phyloP scores from a whole-genome alignment of 2,329 filamentous ascomycete species.

The Claviceps digitariae region DNA sequence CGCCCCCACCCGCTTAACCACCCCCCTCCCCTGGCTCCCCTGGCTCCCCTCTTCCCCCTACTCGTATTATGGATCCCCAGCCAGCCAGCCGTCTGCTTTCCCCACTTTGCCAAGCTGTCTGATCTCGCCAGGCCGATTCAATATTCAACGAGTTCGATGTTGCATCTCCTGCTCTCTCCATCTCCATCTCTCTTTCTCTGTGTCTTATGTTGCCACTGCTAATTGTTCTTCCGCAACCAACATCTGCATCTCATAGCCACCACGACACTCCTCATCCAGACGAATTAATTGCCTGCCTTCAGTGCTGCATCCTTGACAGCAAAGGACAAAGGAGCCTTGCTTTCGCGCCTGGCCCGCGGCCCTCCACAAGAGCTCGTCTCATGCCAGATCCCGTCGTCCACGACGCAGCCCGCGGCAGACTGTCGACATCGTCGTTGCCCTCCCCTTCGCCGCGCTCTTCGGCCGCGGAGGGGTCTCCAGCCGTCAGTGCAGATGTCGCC shows the following conservation, averaged over 20 bases:
- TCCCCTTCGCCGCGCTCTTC: slow-evolving; percentile 6
- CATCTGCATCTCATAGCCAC: neutral
- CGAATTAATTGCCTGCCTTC: neutral
- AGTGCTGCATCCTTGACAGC: neutral
- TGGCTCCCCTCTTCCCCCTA: neutral
- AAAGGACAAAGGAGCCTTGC: slow-evolving; percentile 4
- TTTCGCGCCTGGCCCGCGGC: slow-evolving; percentile 7
- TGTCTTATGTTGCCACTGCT: too few species aligned
- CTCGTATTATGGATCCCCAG: neutral
- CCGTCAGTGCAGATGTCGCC: neutral
- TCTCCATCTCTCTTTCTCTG: neutral
- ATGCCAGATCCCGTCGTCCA: slow-evolving; percentile 9
- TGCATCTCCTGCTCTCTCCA: neutral
- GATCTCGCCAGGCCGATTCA: slow-evolving; percentile 1
- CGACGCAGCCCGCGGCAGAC: slow-evolving; percentile 9
- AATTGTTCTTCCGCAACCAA: too few species aligned
- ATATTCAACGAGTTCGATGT: neutral
- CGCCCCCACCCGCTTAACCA: too few species aligned
- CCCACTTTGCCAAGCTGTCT: slow-evolving; percentile 1
- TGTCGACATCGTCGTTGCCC: slow-evolving; percentile 11
- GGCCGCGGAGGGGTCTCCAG: neutral
- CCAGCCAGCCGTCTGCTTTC: neutral
- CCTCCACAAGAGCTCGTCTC: slow-evolving; percentile 8
- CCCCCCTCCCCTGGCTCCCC: neutral
- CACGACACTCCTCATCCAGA: neutral